phyloP scores from a whole-genome alignment of 129 eudicot genomes.

The Gnaphalium uliginosum region DNA sequence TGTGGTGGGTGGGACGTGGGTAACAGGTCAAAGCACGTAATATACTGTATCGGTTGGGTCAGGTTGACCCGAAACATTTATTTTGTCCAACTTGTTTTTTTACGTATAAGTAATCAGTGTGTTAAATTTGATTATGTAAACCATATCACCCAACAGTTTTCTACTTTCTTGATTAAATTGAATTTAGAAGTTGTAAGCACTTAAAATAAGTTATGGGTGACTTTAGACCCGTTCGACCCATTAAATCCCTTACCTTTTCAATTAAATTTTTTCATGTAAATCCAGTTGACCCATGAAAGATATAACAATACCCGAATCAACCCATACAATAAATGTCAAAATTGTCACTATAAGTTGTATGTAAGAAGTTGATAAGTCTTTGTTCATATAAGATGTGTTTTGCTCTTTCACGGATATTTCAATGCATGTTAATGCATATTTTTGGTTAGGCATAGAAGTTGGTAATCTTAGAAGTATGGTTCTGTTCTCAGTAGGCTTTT shows the following conservation, averaged over 20 bases:
- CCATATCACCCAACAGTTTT: neutral
- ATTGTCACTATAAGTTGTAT: neutral
- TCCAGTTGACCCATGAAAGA: neutral
- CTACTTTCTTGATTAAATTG: neutral
- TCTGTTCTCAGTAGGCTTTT: too few relatives aligned
- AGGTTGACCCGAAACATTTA: neutral
- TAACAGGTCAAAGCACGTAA: neutral
- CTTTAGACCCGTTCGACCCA: neutral
- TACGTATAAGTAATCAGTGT: neutral
- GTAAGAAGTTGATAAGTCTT: constrained; percentile 13
- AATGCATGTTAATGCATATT: neutral
- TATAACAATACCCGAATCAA: neutral
- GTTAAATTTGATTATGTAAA: neutral
- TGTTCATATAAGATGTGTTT: neutral
- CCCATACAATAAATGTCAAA: neutral
- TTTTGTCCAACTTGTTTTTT: neutral
- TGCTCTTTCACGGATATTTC: neutral
- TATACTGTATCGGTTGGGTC: neutral
- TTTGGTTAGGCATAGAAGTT: too few relatives aligned
- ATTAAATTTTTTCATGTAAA: neutral
- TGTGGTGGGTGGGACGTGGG: neutral
- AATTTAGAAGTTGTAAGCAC: neutral
- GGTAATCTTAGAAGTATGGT: too few relatives aligned
- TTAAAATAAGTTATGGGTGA: neutral
- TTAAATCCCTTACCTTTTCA: neutral